Evolutionary conservation across 805 yeast species (phyloP).

Genomic region (Metschnikowia lochheadii): DNA sequence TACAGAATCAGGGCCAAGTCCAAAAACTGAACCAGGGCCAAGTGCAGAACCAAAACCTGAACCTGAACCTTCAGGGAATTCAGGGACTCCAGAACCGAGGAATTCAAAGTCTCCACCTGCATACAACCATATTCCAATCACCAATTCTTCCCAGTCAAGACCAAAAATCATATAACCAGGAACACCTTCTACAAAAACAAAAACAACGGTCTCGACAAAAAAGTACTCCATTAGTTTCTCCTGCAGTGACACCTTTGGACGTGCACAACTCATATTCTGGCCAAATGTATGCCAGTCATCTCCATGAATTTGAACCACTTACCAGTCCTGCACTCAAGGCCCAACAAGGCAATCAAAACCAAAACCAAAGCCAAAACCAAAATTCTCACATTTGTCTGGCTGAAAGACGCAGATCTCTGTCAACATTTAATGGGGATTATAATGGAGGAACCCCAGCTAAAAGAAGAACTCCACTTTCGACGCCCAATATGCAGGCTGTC

Average conservation of each 20-base stretch:
- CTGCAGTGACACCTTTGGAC: slow-evolving; percentile 66
- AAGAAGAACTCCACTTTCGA: slow-evolving; percentile 42
- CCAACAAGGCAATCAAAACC: slow-evolving; percentile 22
- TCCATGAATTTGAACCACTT: slow-evolving; percentile 44
- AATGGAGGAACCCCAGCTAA: slow-evolving; percentile 21
- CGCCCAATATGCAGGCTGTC: slow-evolving; percentile 34
- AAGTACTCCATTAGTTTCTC: slow-evolving; percentile 68
- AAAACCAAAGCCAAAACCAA: no score
- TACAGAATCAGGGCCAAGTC: no score
- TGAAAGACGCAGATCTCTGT: slow-evolving; percentile 32
- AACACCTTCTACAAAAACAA: slow-evolving; percentile 37
- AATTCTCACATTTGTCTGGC: not conserved
- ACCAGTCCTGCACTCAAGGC: slow-evolving; percentile 69
- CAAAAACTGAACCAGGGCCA: no score
- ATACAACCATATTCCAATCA: slow-evolving; percentile 16
- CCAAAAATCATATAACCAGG: slow-evolving; percentile 38
- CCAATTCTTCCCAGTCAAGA: slow-evolving; percentile 42
- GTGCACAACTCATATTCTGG: slow-evolving; percentile 22
- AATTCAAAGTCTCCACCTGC: not conserved
- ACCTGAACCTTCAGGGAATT: no score
- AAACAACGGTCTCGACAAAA: slow-evolving; percentile 17
- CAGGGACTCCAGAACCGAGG: no score
- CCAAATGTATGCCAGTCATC: slow-evolving; percentile 16
- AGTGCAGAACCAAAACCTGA: no score
- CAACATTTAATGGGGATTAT: slow-evolving; percentile 29